Base-by-base conservation (phyloP, 257 asterid genomes). In the Nicotiana knightiana region DNA sequence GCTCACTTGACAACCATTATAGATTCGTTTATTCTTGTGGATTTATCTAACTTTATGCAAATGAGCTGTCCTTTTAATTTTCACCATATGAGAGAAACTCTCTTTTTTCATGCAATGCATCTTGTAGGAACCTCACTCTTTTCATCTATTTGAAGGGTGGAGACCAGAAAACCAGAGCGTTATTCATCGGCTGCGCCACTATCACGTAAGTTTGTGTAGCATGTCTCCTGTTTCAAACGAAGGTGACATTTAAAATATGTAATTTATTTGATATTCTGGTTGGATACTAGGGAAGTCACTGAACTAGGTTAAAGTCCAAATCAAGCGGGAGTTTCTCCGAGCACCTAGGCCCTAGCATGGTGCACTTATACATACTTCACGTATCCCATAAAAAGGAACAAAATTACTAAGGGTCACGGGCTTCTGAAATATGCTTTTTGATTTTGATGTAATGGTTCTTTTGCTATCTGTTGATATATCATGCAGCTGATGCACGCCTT, bases 141-240 rank as follows among this genome's bases (percentile, higher is more conserved):
- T 94, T 93, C 89, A 85, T 94, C 91, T 96, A 88, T 94, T 92
- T 94, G 95, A 94, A 96, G 99, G 99, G 99, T 87, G 91, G 99
- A 95, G 89, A 93, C 99, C 83, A 92, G 99, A 91, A 93, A 93
- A 82, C 90, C 99, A 57, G 99, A 96, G 93, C 97, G 99, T 46
- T 94, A 96, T 92, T 96, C 99, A 67, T 96, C 99, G 58, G 99
- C 99, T 88, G 97, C 99, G 64, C 99, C 99, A 61, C 86, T 96
- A 85, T 94, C 99, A 79, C 98, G 99, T 96, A 89, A 94, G 97
- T 91, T 61, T 26, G 46, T 51, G 80, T 15, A 75, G 8, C 64
- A 15, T 51, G 17, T 75, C 63, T 51, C 80, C 80, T 12, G 63
- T 75, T 75, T 75, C 63, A 15, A 75, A 48, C 12, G 62, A 15